These are phyloP conservation scores for Clavaria fumosa DNA, from an alignment of 768 basidiomycete species.

Conservation along the genomic window DNA sequence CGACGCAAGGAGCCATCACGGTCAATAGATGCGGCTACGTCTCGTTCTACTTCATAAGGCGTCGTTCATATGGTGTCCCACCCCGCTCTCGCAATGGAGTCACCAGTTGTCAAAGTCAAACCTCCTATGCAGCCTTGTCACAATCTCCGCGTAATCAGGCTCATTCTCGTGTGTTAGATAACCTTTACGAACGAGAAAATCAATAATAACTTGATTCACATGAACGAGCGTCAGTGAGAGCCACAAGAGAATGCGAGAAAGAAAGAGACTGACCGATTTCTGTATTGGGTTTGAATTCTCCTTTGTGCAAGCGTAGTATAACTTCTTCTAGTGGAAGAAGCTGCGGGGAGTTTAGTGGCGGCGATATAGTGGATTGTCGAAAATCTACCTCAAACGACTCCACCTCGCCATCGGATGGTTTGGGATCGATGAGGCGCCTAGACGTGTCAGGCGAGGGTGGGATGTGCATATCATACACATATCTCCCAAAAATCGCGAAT, in stretches of 20 bases:
- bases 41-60: too few relatives aligned
- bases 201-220: conserved; percentile 52
- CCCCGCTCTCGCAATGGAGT: too few relatives aligned
- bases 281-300: conserved; percentile 88
- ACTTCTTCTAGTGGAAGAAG: conserved; percentile 51
- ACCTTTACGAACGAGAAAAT: conserved; percentile 80
- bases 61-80: too few relatives aligned
- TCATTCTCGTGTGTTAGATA: conserved; percentile 81
- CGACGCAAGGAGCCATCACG: too few relatives aligned
- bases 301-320: conserved; percentile 42
- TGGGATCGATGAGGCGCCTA: conserved; percentile 45
- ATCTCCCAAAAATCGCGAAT: conserved; percentile 35
- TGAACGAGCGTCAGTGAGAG: not conserved
- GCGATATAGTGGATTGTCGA: not conserved
- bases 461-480: conserved; percentile 69
- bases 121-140: conserved; percentile 54
- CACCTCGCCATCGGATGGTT: conserved; percentile 83
- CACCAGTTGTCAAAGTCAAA: conserved; percentile 51
- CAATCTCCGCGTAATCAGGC: conserved; percentile 62
- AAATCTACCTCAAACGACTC: conserved; percentile 71
- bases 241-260: not conserved
- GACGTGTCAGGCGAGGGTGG: conserved; percentile 34
- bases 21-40: too few relatives aligned
- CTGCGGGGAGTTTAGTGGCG: conserved; percentile 21
- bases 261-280: conserved; percentile 44